Base-by-base conservation (phyloP, 2,329 filamentous ascomycete genomes). In the Fusarium guadeloupense region DNA sequence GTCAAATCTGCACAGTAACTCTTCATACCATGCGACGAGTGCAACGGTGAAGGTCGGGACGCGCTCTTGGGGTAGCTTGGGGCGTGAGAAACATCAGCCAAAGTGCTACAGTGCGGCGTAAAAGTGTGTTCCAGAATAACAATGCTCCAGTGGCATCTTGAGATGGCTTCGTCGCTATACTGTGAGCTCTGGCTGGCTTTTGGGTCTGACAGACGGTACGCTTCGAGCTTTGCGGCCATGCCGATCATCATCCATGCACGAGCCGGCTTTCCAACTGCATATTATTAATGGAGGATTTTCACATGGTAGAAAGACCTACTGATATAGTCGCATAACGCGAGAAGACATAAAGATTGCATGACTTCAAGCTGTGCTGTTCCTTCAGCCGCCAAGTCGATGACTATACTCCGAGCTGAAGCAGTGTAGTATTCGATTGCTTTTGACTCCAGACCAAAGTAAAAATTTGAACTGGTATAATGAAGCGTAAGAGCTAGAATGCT, bases 241-340 rank as follows among this genome's bases (percentile, higher is more conserved):
- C 66, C 66, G 1, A 69, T 62, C 30, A 66, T 66, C 67, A 69
- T 69, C 67, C 67, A 69, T 3, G 67, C 62, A 5, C 66, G 59
- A 0, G 51, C 38, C 4, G 54, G 6, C 6, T 68, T 61, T 0
- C 66, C 64, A 14, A 55, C 66, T 69, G 9, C 0, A 6, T 10
- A 1, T 5, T 26, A 9, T n/a, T 9, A 2, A 8, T 19, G 2
- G 20, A 3, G 4, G 1, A 1, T 3, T 2, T 3, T 2, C 14
- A 2, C 5, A n/a, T 6, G 1, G 2, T 1, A 1, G 5, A 0
- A 4, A 2, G 0, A 34, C 59, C 9, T 31, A 69, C 66, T 52
- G 1, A 68, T 59, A 2, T 68, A 49, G 9, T 69, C 67, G 2
- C 66, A 69, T 0, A 68, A 34, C 6, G 67, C 55, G 4, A 69